Base-by-base conservation (phyloP, 1,284 basidiomycete species). In the Mycosarcoma maydis region DNA sequence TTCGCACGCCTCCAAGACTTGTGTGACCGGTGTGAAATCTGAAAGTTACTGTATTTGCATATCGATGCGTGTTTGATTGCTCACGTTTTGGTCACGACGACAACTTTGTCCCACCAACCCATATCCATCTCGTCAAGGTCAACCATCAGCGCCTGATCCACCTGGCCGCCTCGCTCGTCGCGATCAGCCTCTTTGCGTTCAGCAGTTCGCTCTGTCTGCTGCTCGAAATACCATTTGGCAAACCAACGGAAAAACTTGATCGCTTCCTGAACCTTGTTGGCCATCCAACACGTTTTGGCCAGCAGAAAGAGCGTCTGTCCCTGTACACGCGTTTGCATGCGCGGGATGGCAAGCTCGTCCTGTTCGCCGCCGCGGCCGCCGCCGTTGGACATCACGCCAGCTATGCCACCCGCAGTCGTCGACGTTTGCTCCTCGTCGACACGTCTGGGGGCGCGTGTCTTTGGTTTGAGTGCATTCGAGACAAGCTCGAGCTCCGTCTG, bases 401-500 rank as follows among this genome's bases (percentile, higher is more conserved):
- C n/a, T n/a, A n/a, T n/a, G n/a, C n/a, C n/a, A n/a, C n/a, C n/a
- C n/a, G n/a, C n/a, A n/a, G n/a, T n/a, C n/a, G n/a, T n/a, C n/a
- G n/a, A n/a, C 13, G 29, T 20, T 22, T 8, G 10, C 4, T 11
- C 6, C 9, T 16, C n/a, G n/a, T n/a, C n/a, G n/a, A n/a, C n/a
- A 8, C 16, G 13, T 22, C 20, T 47, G 2, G 13, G 2, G 32
- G 40, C 41, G 11, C 9, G 38, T 7, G 23, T 13, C 4, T 44
- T 57, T 2, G 57, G 57, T 42, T 33, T 50, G 16, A 70, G 47
- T 33, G 67, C 67, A 30, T 65, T 48, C 16, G 53, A 61, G 3
- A 61, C 57, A n/a, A 70, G 46, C 20, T 57, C 46, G 5, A 70
- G 26, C 46, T 65, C 57, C n/a, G 40, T 47, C 46, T 61, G 61